Base-by-base conservation (phyloP, 2,329 filamentous ascomycete species). In the Whalleya microplaca region DNA sequence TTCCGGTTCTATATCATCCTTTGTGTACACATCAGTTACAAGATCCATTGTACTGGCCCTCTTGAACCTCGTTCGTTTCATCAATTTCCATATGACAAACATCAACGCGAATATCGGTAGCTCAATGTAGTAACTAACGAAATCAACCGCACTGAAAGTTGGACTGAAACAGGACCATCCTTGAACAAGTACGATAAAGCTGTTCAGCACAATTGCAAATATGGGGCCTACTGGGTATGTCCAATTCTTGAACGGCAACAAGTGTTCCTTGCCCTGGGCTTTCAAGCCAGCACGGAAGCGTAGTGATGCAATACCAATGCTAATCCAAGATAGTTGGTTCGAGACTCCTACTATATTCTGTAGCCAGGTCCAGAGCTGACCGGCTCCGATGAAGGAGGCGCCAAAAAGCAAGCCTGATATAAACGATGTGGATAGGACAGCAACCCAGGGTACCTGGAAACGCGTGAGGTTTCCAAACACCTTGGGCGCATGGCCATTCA, bases 271-370 rank as follows among this genome's bases (percentile, higher is more conserved):
- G n/a, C 80, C 81, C 61, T 89, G 86, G 1, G 72, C 68, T 45
- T 76, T 75, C 51, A 89, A 72, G 3, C 77, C 86, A 2, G 76
- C 72, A 21, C 86, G 83, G 75, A 89, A 89, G 21, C 86, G 84
- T n/a, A 89, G 72, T 0, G 84, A 88, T 0, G 86, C 81, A 51
- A 88, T 76, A 6, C 84, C 81, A 56, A 89, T 89, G 53, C 83
- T 78, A 62, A 84, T 81, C 85, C 86, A 89, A 48, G 83, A 84
- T 3, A 89, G 73, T 71, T 88, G 86, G 68, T 88, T 88, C 0
- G 85, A 87, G 0, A 89, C 86, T 10, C 85, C 85, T 53, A 89
- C 84, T 45, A 89, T 80, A 55, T 88, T 87, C 66, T 88, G 85
- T 18, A 88, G 71, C 85, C 86, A 88, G 1, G 78, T 81, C 85